Conservation (phyloP, 192 early-diverging fungal species). For the Rhizoclosmatium globosum region DNA sequence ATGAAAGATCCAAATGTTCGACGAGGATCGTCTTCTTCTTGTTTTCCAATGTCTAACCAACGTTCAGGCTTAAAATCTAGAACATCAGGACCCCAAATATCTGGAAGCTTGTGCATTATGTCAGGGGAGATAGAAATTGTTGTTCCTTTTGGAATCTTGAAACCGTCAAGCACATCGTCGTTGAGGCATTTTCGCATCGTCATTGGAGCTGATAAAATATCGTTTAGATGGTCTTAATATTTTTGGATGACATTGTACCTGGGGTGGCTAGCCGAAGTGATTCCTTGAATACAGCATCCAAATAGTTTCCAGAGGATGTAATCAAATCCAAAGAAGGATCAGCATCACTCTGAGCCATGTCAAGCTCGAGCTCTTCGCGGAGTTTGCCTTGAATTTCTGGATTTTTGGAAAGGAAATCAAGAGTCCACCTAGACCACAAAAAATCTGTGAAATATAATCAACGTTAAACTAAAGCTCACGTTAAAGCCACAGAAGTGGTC, state of each 20-base stretch:
- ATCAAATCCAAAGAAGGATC: slow-evolving; percentile 9
- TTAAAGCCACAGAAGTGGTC: slow-evolving; percentile 6
- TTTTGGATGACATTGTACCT: not conserved
- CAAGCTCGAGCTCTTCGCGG: not conserved
- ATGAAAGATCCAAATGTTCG: slow-evolving; percentile 22
- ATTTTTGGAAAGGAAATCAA: slow-evolving; percentile 19
- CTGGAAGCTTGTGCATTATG: slow-evolving; percentile 6
- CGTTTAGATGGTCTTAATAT: too few species aligned
- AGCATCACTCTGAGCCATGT: not conserved
- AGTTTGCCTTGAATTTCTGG: slow-evolving; percentile 10
- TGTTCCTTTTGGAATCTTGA: slow-evolving; percentile 18
- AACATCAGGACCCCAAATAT: slow-evolving; percentile 17
- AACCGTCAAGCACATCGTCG: slow-evolving; percentile 25
- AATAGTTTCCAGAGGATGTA: slow-evolving; percentile 1
- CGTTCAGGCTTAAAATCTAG: slow-evolving; percentile 26
- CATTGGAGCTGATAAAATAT: not conserved
- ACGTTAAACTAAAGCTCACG: not conserved
- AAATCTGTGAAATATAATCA: not conserved
- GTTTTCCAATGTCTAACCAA: not conserved
- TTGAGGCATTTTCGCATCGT: not conserved
- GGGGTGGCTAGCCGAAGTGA: slow-evolving; percentile 3
- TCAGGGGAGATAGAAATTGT: slow-evolving; percentile 2
- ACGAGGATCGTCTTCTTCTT: not conserved
- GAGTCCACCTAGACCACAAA: slow-evolving; percentile 1
- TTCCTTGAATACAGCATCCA: slow-evolving; percentile 25